Conservation (phyloP, 2,329 filamentous ascomycete species). For the Hypoxylon sp. region DNA sequence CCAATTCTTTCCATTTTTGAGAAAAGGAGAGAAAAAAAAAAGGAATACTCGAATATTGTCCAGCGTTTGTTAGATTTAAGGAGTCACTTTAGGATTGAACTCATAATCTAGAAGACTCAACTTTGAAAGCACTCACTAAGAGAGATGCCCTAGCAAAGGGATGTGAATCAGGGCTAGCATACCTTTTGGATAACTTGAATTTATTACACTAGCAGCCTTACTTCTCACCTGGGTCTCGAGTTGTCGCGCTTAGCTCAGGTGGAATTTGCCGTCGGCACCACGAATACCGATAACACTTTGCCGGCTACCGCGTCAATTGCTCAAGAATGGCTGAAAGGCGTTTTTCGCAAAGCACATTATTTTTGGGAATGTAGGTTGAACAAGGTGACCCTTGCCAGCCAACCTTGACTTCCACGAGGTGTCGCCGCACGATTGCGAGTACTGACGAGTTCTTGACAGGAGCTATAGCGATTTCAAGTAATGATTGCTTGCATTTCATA, state of each 20-base stretch:
- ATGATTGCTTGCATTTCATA: slow-evolving; percentile 31
- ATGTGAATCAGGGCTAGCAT: slow-evolving; percentile 6
- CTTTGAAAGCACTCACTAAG: slow-evolving; percentile 2
- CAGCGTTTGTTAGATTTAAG: not conserved
- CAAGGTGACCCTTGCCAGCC: slow-evolving; percentile 30
- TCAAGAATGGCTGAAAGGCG: slow-evolving; percentile 2
- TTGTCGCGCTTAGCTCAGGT: slow-evolving; percentile 10
- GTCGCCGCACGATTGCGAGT: slow-evolving; percentile 28
- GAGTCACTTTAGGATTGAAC: not conserved
- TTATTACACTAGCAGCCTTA: slow-evolving; percentile 35
- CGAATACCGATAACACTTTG: slow-evolving; percentile 10
- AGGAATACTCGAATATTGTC: not conserved
- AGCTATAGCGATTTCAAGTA: slow-evolving; percentile 25
- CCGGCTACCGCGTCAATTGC: not conserved
- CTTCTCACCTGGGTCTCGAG: slow-evolving; percentile 15
- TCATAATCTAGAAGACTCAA: not conserved
- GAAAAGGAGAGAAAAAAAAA: not conserved
- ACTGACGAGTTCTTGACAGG: slow-evolving; percentile 22
- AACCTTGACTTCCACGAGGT: slow-evolving; percentile 39
- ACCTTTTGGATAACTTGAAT: slow-evolving; percentile 19
- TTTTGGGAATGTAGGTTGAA: slow-evolving; percentile 21
- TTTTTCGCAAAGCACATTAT: not conserved
- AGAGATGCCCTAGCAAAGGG: not conserved
- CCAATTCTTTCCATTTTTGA: not conserved
- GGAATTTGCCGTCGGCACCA: slow-evolving; percentile 28